These are phyloP conservation scores for Neofusicoccum parvum DNA, from an alignment of 2,329 filamentous ascomycete species.

Conservation along the genomic window DNA sequence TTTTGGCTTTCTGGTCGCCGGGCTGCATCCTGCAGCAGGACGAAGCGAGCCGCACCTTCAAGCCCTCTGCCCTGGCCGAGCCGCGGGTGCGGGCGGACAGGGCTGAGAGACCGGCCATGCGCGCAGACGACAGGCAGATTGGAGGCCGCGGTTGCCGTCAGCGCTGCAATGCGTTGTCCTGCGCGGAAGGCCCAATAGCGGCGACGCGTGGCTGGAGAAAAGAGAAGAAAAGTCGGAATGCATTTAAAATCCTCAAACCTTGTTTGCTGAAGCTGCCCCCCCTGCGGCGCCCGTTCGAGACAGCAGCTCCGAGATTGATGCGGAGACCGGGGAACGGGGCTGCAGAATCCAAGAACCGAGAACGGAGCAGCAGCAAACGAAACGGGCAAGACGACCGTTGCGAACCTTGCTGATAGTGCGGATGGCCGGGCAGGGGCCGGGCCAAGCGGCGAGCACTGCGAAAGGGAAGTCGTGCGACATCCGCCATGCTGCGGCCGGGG, in stretches of 20 bases:
- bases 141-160: not conserved
- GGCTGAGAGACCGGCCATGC: not conserved
- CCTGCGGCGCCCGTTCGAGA: not conserved
- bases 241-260: not conserved
- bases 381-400: not conserved
- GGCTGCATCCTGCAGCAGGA: not conserved
- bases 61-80: not conserved
- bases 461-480: not conserved
- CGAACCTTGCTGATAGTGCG: not conserved
- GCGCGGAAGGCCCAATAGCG: too few relatives aligned
- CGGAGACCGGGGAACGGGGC: not conserved
- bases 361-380: not conserved
- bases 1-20: not conserved
- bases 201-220: too few relatives aligned
- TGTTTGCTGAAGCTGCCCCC: not conserved
- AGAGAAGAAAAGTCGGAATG: not conserved
- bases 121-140: not conserved
- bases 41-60: not conserved
- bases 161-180: too few relatives aligned
- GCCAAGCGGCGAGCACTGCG: not conserved
- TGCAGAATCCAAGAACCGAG: not conserved
- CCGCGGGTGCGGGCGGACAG: not conserved
- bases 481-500: not conserved
- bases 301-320: not conserved
- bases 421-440: not conserved